Evolutionary conservation across 768 basidiomycete species (phyloP), one percentile per base, ranked within the genome.

Genomic region (Dioszegia hungarica): DNA sequence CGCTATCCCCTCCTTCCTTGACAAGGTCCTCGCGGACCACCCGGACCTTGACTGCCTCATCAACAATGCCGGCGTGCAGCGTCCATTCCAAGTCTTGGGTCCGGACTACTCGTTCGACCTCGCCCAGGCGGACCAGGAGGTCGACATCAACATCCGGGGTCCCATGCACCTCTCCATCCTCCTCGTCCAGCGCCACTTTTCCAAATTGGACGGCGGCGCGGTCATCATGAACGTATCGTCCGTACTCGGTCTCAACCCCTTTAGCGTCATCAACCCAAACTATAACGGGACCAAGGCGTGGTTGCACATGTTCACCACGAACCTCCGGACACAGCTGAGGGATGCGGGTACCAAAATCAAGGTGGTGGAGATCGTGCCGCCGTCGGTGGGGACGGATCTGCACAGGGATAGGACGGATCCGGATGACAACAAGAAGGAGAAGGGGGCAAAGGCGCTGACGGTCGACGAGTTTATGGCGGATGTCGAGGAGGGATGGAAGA

Each of bases 221-320:
- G 63, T 68, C 9, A 55, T 68, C 31, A 67, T 67, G 66, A 68
- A 68, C 31, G 66, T 68, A 15, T 52, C 58, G 6, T 68, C 66
- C 3, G 61, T 56, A 11, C 47, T 65, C 5, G 66, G 63, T 15
- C 65, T 68, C 39, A 37, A 62, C 14, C 66, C 66, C 15, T 64
- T 64, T 44, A 52, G 48, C 31, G 56, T 62, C 17, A 57, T 64
- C 58, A 68, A 68, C 37, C 66, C 66, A 12, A 53, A 57, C 2
- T 68, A 68, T 24, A 65, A 64, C 39, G 66, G 58, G 19, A 60
- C 58, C 1, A 68, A 68, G 47, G 55, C 63, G 20, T 64, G 54
- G 51, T 6, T 62, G 11, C 63, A 65, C 39, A 49, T 53, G 24
- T 68, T 62, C 43, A 52, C 61, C 3, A 60, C 54, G 31, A 68